Conservation (phyloP, 805 yeast species). For the Wickerhamomyces bovis region DNA sequence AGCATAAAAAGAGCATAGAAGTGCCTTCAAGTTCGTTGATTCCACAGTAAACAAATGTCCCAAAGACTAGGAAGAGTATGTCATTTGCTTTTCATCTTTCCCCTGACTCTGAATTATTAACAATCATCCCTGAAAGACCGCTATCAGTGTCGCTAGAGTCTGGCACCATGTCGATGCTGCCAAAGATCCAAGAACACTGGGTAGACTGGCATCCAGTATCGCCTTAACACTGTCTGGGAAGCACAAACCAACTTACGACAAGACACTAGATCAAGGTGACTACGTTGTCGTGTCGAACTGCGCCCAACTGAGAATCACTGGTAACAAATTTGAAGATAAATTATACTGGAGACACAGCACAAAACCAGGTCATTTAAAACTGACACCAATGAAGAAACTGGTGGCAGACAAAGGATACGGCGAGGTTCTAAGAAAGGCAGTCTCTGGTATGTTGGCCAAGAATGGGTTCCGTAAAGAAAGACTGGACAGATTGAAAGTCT, state of each 20-base stretch:
- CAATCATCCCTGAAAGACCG: conserved; percentile 35
- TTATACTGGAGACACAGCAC: conserved; percentile 85
- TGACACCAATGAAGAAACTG: conserved; percentile 74
- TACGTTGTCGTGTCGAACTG: conserved; percentile 96
- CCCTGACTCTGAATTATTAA: not conserved
- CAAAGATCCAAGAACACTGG: conserved; percentile 76
- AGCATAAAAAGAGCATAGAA: not conserved
- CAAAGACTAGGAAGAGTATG: conserved; percentile 25
- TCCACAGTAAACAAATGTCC: conserved; percentile 13
- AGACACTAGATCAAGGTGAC: conserved; percentile 84
- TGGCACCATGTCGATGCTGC: conserved; percentile 97
- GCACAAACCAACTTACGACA: conserved; percentile 86
- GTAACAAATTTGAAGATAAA: conserved; percentile 75
- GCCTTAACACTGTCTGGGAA: conserved; percentile 92
- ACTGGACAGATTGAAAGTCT: conserved; percentile 76
- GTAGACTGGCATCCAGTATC: conserved; percentile 85
- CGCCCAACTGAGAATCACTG: conserved; percentile 72
- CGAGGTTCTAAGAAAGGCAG: conserved; percentile 84
- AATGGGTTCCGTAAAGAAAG: conserved; percentile 75
- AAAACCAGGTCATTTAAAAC: conserved; percentile 84
- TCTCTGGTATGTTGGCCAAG: conserved; percentile 93
- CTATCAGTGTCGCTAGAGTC: conserved; percentile 70
- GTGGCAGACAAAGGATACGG: conserved; percentile 76
- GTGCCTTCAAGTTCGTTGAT: not conserved
- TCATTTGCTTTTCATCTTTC: not conserved